Evolutionary conservation across 768 basidiomycete species (phyloP), one percentile per base, ranked within the genome.

Genomic region (Mycena capillaripes): DNA sequence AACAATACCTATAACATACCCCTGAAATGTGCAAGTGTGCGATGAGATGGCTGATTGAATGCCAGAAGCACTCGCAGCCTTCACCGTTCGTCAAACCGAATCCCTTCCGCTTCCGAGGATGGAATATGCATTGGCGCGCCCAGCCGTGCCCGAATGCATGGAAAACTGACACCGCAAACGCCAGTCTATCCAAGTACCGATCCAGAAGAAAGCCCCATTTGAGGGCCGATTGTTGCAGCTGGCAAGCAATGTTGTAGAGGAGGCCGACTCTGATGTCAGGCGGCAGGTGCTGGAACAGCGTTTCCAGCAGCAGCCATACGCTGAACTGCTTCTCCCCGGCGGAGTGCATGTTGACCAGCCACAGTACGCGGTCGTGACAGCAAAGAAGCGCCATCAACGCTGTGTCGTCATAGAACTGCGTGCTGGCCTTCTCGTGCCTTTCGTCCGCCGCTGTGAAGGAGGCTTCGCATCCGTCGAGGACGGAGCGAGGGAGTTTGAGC

Each of bases 91-190:
- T 73, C 27, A 79, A 72, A 7, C 80, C 82, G 66, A 80, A 79
- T 0, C 82, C 82, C n/a, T 62, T 30, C 40, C 79, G 74, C 44
- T 81, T 79, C 4, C 82, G 68, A 5, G 84, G 85, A 64, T 85
- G 80, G 71, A 79, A 85, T 7, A 81, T 70, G 2, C 84, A 23
- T 50, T 84, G 82, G 63, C 83, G 84, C 12, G 80, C 74, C 84
- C 84, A 85, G 42, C 82, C 79, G 65, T 86, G 85, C 1, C 84
- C 82, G 68, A 82, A 85, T 0, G 82, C 82, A 78, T 86, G 84
- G 71, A 86, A 83, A 0, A 83, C 81, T 1, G 82, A 79, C 1
- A 82, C 79, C 3, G 76, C 80, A 56, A 81, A 85, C 2, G 53
- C 25, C 4, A 85, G 61, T 0, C 79, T 74, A 8, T 69, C n/a